Conservation (phyloP, 1,284 basidiomycete genomes). For the Limonomyces culmigenus region DNA sequence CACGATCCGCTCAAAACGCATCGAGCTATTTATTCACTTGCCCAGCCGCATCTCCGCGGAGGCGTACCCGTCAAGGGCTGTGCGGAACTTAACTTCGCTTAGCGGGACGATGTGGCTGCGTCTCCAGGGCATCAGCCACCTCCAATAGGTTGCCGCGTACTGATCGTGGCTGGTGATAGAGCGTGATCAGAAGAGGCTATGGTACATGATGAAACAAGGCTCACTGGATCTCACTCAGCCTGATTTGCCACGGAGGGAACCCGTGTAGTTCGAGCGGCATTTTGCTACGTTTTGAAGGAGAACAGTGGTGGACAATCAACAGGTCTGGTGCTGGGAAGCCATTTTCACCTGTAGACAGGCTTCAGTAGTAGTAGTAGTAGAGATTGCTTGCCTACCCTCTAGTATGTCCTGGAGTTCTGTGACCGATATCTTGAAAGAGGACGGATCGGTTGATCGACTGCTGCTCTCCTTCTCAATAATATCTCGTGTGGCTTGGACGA, state of each 20-base stretch:
- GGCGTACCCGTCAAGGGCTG: constrained; percentile 52
- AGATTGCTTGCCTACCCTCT: constrained; percentile 29
- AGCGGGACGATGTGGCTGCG: constrained; percentile 12
- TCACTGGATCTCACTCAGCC: constrained; percentile 61
- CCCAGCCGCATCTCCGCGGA: constrained; percentile 59
- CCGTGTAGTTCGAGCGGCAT: constrained; percentile 46
- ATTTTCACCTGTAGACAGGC: constrained; percentile 18
- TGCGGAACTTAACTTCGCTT: constrained; percentile 38
- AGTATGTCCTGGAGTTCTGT: constrained; percentile 29
- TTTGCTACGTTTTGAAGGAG: constrained; percentile 17
- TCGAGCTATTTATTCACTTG: constrained; percentile 37
- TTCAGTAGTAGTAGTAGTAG: constrained; percentile 8
- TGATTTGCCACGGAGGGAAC: constrained; percentile 66
- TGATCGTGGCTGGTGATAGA: constrained; percentile 3
- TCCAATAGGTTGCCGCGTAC: not conserved
- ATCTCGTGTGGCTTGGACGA: constrained; percentile 8
- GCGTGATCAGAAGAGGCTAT: not conserved
- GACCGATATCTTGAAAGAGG: constrained; percentile 19
- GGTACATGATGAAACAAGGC: constrained; percentile 10
- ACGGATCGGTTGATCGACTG: not conserved
- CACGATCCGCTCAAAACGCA: too few relatives aligned
- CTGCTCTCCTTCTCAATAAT: not conserved
- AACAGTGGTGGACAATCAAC: constrained; percentile 49
- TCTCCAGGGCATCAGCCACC: constrained; percentile 4
- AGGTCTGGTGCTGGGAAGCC: constrained; percentile 53